Conservation (phyloP, 495 filamentous ascomycete genomes). For the Saxophila tyrrhenica region DNA sequence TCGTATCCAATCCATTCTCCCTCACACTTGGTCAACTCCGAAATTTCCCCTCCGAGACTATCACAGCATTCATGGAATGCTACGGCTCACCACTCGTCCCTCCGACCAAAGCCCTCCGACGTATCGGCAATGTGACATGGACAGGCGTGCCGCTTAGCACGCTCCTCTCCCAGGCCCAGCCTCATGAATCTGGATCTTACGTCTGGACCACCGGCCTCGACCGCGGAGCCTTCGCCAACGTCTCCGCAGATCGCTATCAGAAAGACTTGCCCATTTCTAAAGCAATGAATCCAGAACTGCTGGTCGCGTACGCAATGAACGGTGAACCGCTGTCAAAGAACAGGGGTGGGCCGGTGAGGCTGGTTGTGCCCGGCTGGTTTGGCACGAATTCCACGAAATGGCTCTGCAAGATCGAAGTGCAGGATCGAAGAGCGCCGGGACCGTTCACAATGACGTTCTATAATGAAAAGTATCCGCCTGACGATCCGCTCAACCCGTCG, state of each 20-base stretch:
- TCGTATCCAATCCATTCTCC: constrained; percentile 1
- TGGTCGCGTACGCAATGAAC: constrained; percentile 8
- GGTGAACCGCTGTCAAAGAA: not conserved
- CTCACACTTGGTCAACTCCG: not conserved
- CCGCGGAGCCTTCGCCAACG: not conserved
- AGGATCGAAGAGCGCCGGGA: constrained; percentile 1
- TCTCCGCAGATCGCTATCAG: constrained; percentile 3
- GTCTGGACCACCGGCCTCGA: constrained; percentile 7
- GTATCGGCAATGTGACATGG: constrained; percentile 5
- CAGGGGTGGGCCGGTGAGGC: constrained; percentile 1
- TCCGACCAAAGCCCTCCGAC: constrained; percentile 1
- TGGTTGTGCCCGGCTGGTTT: constrained; percentile 9
- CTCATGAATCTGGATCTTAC: not conserved
- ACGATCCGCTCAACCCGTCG: not conserved
- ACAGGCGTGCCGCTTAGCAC: constrained; percentile 2
- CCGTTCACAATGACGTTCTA: constrained; percentile 5
- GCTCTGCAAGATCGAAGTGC: constrained; percentile 3
- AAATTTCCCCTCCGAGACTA: not conserved
- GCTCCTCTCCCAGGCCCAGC: not conserved
- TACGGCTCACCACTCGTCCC: constrained; percentile 2
- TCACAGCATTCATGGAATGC: constrained; percentile 7
- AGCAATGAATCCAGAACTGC: constrained; percentile 1
- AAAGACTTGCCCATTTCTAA: constrained; percentile 6
- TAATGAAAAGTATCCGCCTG: not conserved
- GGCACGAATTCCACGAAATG: constrained; percentile 10